Evolutionary conservation across 1,284 basidiomycete species (phyloP).

Genomic region (Marasmius fiardii): DNA sequence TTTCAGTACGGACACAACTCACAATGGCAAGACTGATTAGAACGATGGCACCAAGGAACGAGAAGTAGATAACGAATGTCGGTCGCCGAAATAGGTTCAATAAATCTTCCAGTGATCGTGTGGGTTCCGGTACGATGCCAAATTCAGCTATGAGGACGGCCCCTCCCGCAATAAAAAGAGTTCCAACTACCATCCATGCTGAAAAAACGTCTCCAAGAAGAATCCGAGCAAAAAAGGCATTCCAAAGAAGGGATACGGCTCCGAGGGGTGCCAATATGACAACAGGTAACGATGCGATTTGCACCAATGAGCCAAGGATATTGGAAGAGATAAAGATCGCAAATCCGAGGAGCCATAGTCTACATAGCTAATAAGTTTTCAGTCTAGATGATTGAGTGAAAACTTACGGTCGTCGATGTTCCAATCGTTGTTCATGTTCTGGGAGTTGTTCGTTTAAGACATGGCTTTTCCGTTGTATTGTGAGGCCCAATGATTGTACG

Average conservation of each 20-base stretch:
- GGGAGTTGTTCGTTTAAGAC: conserved; percentile 80
- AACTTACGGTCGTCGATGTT: conserved; percentile 77
- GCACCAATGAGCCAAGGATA: conserved; percentile 89
- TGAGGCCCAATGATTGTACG: conserved; percentile 88
- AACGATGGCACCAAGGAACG: conserved; percentile 64
- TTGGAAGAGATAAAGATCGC: conserved; percentile 86
- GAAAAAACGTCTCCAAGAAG: conserved; percentile 88
- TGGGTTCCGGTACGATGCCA: conserved; percentile 89
- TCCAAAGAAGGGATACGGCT: conserved; percentile 92
- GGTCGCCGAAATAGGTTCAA: conserved; percentile 76
- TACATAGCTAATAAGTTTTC: conserved; percentile 23
- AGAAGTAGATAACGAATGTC: conserved; percentile 82
- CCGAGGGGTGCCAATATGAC: conserved; percentile 92
- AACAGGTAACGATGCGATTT: conserved; percentile 92
- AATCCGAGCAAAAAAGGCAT: conserved; percentile 87
- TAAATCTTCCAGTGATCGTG: conserved; percentile 87
- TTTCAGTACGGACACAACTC: conserved; percentile 30
- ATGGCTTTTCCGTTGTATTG: conserved; percentile 94
- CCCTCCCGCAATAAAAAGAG: conserved; percentile 83
- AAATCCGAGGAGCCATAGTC: conserved; percentile 86
- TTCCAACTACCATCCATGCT: conserved; percentile 81
- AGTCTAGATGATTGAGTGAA: conserved; percentile 10
- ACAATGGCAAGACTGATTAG: conserved; percentile 63
- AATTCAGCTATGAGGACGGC: conserved; percentile 91
- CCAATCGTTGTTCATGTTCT: conserved; percentile 57